Evolutionary conservation across 768 basidiomycete species (phyloP), one percentile per base, ranked within the genome.

Genomic region (Candolleomyces efflorescens): DNA sequence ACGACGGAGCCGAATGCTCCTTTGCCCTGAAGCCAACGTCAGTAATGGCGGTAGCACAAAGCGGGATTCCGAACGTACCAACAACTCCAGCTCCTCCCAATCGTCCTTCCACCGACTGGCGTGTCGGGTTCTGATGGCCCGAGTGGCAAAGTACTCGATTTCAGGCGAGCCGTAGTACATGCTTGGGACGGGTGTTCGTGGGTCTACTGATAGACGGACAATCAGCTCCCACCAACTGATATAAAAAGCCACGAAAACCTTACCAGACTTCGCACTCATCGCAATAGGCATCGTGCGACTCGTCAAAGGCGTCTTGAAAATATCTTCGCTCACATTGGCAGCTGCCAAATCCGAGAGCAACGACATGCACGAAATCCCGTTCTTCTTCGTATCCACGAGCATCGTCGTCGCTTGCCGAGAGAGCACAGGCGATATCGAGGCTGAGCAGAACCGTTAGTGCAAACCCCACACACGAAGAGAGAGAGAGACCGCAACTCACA

Each of bases 1-100:
- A 97, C 93, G 0, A 97, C 94, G n/a, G 92, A 90, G 0, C 94
- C 94, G 69, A 93, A 96, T 0, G 83, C 92, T 0, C 94, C 94
- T 67, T 88, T 88, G 0, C 94, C 94, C 90, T 93, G 60, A 6
- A 24, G 46, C 11, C 54, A 39, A 7, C 7, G 43, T 18, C 26
- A 53, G 37, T 52, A 24, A 58, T 51, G 20, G 9, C 18, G 12
- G 23, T 24, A 5, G n/a, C n/a, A n/a, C n/a, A 47, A 41, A 54
- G 4, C 4, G 12, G 20, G 3, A 55, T 48, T 57, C 24, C 15
- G 17, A 45, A 64, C 78, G 37, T 65, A 87, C 92, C 65, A 96
- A 66, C 32, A 93, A 76, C 67, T 96, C 94, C 9, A 97, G 73
- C 67, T 96, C 94, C 65, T 95, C 92, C 86, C 92, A 98, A 63